These are phyloP conservation scores for Ascocoryne sarcoides DNA, from an alignment of 2,329 filamentous ascomycete species.

Conservation along the genomic window DNA sequence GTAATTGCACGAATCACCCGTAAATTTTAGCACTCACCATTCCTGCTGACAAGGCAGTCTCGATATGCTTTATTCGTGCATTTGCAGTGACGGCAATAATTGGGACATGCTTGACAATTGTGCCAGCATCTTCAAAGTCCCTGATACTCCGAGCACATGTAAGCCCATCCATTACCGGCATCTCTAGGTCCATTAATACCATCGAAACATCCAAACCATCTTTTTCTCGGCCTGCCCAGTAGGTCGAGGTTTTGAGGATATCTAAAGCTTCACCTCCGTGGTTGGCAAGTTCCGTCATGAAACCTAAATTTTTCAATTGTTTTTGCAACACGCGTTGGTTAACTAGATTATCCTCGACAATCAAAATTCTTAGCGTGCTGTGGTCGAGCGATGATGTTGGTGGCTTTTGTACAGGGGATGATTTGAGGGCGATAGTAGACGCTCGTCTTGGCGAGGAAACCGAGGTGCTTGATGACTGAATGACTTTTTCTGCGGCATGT, in stretches of 20 bases:
- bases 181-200: constrained; percentile 74
- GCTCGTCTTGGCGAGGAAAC: constrained; percentile 3
- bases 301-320: constrained; percentile 51
- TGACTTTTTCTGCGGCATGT: constrained; percentile 14
- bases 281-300: constrained; percentile 53
- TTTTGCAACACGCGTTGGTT: constrained; percentile 57
- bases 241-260: constrained; percentile 44
- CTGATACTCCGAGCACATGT: constrained; percentile 63
- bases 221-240: constrained; percentile 38
- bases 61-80: constrained; percentile 65
- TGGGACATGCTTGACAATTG: constrained; percentile 57
- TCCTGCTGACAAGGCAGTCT: constrained; percentile 60
- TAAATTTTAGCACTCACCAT: constrained; percentile 44
- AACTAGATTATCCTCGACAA: constrained; percentile 60
- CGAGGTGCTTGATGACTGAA: constrained; percentile 14
- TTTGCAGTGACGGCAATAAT: constrained; percentile 82
- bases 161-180: constrained; percentile 77
- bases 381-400: constrained; percentile 11
- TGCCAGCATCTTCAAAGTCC: constrained; percentile 53
- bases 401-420: constrained; percentile 3
- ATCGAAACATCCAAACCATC: constrained; percentile 50
- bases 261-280: constrained; percentile 56
- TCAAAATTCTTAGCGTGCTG: constrained; percentile 41
- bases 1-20: neutral
- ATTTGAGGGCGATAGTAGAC: constrained; percentile 2